phyloP scores from a whole-genome alignment of 208 protist genomes.

The Trypanosoma avium region DNA sequence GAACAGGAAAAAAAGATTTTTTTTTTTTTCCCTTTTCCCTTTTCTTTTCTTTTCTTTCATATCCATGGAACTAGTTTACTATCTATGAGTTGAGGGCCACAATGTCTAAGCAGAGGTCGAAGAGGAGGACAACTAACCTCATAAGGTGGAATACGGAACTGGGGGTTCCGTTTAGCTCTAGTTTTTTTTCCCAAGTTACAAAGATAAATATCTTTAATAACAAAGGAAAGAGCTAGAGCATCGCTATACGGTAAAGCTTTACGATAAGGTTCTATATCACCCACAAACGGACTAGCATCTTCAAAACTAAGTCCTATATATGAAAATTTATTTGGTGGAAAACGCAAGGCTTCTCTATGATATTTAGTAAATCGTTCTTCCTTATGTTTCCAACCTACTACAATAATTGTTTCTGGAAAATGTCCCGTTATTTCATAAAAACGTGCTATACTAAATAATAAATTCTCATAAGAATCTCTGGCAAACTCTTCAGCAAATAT shows the following conservation, averaged over 20 bases:
- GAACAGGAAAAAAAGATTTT: too few species aligned
- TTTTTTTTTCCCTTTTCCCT: too few species aligned
- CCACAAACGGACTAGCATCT: slow-evolving; percentile 15
- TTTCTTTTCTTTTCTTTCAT: too few species aligned
- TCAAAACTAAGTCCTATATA: slow-evolving; percentile 38
- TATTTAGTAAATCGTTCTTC: slow-evolving; percentile 31
- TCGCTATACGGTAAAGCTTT: slow-evolving; percentile 23
- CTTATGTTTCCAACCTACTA: slow-evolving; percentile 52
- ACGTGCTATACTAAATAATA: slow-evolving; percentile 45
- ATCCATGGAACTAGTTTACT: slow-evolving; percentile 20
- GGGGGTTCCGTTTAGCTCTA: slow-evolving; percentile 22
- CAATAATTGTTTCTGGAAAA: slow-evolving; percentile 35
- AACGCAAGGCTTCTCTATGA: slow-evolving; percentile 45
- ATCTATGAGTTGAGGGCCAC: slow-evolving; percentile 27
- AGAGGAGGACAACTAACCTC: slow-evolving; percentile 26
- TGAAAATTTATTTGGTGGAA: slow-evolving; percentile 25
- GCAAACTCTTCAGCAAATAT: slow-evolving; percentile 43
- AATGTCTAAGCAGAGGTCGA: slow-evolving; percentile 19
- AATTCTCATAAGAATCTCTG: slow-evolving; percentile 49
- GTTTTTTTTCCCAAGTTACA: slow-evolving; percentile 18
- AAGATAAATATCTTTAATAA: slow-evolving; percentile 32
- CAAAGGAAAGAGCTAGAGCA: slow-evolving; percentile 12
- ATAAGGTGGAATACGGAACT: slow-evolving; percentile 25
- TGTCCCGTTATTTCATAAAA: slow-evolving; percentile 39
- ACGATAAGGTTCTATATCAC: slow-evolving; percentile 16